Evolutionary conservation across 2,329 filamentous ascomycete genomes (phyloP).

Genomic region (Aspergillus ruber): DNA sequence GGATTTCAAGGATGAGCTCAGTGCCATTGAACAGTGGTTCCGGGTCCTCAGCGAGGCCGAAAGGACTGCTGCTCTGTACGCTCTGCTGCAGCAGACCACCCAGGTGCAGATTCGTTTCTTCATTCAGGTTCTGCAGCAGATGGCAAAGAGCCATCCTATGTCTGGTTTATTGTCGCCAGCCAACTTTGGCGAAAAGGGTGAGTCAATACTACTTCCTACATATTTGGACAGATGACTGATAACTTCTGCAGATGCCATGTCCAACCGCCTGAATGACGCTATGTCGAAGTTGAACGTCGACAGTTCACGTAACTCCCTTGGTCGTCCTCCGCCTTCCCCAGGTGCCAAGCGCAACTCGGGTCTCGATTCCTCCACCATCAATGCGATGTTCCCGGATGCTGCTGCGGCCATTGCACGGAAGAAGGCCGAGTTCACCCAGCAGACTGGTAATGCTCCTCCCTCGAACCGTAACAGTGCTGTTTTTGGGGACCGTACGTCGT

Average conservation of each 20-base stretch:
- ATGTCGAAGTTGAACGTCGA: constrained; percentile 93
- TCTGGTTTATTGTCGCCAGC: constrained; percentile 89
- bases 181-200: constrained; percentile 90
- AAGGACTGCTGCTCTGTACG: constrained; percentile 89
- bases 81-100: constrained; percentile 93
- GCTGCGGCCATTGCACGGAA: constrained; percentile 97
- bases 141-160: constrained; percentile 98
- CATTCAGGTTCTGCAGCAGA: constrained; percentile 96
- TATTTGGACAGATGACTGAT: constrained; percentile 8
- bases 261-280: constrained; percentile 86
- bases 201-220: constrained; percentile 15
- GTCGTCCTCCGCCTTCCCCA: constrained; percentile 70
- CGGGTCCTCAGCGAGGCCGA: constrained; percentile 94
- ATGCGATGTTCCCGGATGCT: constrained; percentile 98
- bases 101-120: constrained; percentile 99
- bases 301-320: constrained; percentile 77
- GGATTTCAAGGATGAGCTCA: constrained; percentile 98
- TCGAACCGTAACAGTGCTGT: constrained; percentile 89
- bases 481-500: constrained; percentile 68
- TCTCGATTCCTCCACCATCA: constrained; percentile 89
- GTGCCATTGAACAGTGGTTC: constrained; percentile 99
- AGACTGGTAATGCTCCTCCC: constrained; percentile 80
- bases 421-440: constrained; percentile 94
- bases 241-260: constrained; percentile 73
- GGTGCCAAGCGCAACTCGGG: constrained; percentile 85